Evolutionary conservation across 805 yeast species (phyloP), one percentile per base, ranked within the genome.

Genomic region (Nakazawaea sp.): DNA sequence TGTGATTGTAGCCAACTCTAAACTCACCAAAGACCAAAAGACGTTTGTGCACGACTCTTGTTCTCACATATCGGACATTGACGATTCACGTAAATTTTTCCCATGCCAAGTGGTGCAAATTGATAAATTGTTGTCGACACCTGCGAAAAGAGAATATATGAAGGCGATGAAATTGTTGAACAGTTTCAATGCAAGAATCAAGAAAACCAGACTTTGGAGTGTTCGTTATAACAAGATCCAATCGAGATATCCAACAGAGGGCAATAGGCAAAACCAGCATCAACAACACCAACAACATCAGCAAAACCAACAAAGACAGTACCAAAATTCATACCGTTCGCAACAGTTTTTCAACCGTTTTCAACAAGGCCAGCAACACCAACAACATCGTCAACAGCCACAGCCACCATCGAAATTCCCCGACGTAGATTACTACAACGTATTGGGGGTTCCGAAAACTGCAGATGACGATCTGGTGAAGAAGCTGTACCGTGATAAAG

Each of bases 401-500:
- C 51, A 44, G 33, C 54, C 46, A 36, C 59, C 61, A 5, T 55
- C 50, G 32, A 58, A 58, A 30, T 53, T 52, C 32, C 56, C 64
- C 29, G 65, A 64, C 15, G 59, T 68, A 34, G 95, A 90, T 50
- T 85, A 84, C 51, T 90, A 90, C 58, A 84, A 85, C 50, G 68
- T 83, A 3, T 60, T 90, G 13, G 94, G 79, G 11, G 70, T 90
- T 5, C 46, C 77, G 0, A 64, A 68, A 40, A 72, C 72, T 43
- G 95, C 97, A 0, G 77, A 74, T 40, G 78, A 75, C 1, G 69
- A 71, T 41, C 81, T 83, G 6, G 80, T 90, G 43, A 85, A 81
- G 49, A 81, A 76, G 55, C 94, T 95, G 0, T 82, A 88, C 59
- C 67, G 96, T 41, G 67, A 77, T 6, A 72, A 80, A 51, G 81